Conservation (phyloP, 2,329 filamentous ascomycete species). For the Cladosporium colombiae region DNA sequence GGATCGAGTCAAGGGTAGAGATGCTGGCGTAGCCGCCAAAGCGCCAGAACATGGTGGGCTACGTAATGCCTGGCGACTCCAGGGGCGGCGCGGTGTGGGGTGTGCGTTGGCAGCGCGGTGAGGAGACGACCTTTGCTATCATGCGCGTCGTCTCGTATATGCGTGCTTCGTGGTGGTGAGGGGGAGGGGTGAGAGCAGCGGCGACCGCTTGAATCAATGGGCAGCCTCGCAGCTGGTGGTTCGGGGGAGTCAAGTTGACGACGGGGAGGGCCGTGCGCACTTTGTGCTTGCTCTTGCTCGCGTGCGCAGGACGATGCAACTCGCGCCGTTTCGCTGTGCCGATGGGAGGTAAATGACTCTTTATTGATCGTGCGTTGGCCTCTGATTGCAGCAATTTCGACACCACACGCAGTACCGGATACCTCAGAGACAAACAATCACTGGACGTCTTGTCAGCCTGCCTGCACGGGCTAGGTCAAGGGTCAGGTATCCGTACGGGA, state of each 20-base stretch:
- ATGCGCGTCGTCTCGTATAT: constrained; percentile 14
- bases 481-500: constrained; percentile 5
- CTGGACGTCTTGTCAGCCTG: neutral
- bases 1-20: constrained; percentile 92
- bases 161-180: constrained; percentile 2
- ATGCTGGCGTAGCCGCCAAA: constrained; percentile 99
- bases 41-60: constrained; percentile 92
- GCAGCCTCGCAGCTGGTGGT: constrained; percentile 11
- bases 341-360: neutral
- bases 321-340: neutral
- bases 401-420: neutral
- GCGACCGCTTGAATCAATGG: constrained; percentile 18
- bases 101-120: constrained; percentile 18
- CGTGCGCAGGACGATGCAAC: constrained; percentile 3
- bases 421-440: neutral
- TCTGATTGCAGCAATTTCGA: neutral
- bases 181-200: constrained; percentile 11
- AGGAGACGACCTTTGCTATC: constrained; percentile 8
- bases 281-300: neutral
- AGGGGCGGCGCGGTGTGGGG: constrained; percentile 9
- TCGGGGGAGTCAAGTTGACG: constrained; percentile 7
- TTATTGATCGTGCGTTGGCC: neutral
- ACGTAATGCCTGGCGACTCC: constrained; percentile 19
- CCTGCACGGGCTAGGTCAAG: constrained; percentile 1
- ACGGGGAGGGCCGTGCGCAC: neutral